These are phyloP conservation scores for Coffea eugenioides DNA, from an alignment of 257 asterid genomes.

Conservation along the genomic window DNA sequence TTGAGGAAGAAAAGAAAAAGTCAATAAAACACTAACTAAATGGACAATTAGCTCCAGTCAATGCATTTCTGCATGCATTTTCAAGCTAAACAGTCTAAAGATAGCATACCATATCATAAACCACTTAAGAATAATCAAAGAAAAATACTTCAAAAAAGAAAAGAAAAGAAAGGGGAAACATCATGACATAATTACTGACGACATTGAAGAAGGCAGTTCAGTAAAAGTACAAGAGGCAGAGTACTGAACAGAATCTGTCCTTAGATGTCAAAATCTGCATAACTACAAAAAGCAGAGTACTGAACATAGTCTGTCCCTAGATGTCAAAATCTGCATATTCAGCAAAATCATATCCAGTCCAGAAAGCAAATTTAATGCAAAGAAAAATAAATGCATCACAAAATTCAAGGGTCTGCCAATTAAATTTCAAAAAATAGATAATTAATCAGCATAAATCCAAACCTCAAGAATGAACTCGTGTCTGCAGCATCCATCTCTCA, in stretches of 20 bases:
- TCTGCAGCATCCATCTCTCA: conserved; percentile 44
- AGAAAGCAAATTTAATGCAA: not conserved
- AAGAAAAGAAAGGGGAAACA: not conserved
- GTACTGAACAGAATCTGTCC: not conserved
- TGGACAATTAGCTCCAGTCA: not conserved
- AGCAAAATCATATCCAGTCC: not conserved
- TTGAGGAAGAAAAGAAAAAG: not conserved
- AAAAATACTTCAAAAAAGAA: not conserved
- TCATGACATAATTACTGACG: not conserved
- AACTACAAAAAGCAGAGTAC: not conserved
- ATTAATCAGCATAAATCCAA: conserved; percentile 9
- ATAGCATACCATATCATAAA: no score
- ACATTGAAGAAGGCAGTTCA: conserved; percentile 1
- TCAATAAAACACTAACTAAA: not conserved
- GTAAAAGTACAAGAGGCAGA: not conserved
- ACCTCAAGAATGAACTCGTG: conserved; percentile 66
- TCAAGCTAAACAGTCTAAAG: no score
- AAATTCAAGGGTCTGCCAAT: conserved; percentile 6
- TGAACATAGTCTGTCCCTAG: not conserved
- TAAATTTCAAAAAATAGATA: not conserved
- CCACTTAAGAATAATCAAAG: not conserved
- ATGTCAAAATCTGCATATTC: not conserved
- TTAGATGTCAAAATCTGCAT: not conserved
- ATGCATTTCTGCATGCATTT: not conserved
- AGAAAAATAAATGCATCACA: conserved; percentile 13